A percentile compares a stretch with the other conserved stretches of the same genome.
Evolutionary conservation across 495 filamentous ascomycete species (phyloP).

Genomic region (Xylaria venustula): DNA sequence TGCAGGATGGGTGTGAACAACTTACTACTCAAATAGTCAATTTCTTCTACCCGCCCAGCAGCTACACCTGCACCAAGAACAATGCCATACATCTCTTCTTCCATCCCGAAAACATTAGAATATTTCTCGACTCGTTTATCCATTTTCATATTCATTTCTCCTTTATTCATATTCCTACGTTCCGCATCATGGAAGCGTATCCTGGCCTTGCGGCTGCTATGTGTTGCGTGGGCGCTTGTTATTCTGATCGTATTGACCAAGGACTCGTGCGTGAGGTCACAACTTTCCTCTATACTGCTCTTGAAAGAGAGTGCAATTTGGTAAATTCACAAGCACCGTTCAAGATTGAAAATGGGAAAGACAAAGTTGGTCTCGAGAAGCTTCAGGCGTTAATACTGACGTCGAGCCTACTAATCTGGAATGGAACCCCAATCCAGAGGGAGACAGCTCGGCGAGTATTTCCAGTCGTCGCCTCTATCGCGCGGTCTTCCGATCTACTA

Average conservation of each 20-base stretch:
- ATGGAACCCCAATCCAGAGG: slow-evolving; percentile 59
- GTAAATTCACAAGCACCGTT: slow-evolving; percentile 30
- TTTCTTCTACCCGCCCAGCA: slow-evolving; percentile 54
- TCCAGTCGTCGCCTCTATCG: slow-evolving; percentile 49
- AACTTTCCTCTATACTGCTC: slow-evolving; percentile 49
- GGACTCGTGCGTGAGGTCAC: slow-evolving; percentile 58
- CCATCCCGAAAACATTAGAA: slow-evolving; percentile 57
- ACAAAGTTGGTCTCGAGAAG: slow-evolving; percentile 52
- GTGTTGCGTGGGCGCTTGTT: slow-evolving; percentile 66
- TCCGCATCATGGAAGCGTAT: slow-evolving; percentile 58
- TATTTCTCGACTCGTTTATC: slow-evolving; percentile 60
- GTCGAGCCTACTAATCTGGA: slow-evolving; percentile 59
- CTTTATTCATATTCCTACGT: slow-evolving; percentile 67
- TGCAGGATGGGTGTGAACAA: slow-evolving; percentile 48
- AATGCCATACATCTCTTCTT: slow-evolving; percentile 50
- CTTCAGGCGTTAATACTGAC: slow-evolving; percentile 59
- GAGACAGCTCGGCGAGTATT: slow-evolving; percentile 54
- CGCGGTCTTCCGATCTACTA: slow-evolving; percentile 50
- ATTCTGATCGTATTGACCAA: slow-evolving; percentile 54
- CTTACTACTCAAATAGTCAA: slow-evolving; percentile 50
- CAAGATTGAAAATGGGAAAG: slow-evolving; percentile 33
- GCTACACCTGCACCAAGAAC: slow-evolving; percentile 34
- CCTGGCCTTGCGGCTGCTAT: slow-evolving; percentile 60
- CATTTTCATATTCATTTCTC: slow-evolving; percentile 68
- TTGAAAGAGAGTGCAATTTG: slow-evolving; percentile 50